These are phyloP conservation scores for Neonectria hederae DNA, from an alignment of 2,329 filamentous ascomycete genomes.

Conservation along the genomic window DNA sequence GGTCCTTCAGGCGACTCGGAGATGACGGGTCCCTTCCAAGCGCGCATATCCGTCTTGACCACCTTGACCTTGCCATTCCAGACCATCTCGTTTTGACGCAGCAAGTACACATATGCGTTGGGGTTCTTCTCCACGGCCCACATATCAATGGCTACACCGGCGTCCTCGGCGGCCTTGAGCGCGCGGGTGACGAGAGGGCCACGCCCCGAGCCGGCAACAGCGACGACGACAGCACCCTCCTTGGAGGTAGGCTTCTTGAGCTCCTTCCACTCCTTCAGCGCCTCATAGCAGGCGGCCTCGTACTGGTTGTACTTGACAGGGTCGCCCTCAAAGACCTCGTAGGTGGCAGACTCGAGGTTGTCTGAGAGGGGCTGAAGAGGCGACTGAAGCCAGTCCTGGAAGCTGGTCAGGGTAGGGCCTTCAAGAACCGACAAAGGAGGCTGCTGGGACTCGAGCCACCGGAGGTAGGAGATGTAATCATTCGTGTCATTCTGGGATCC, in stretches of 20 bases:
- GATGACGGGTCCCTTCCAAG: slow-evolving; percentile 84
- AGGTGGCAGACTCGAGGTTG: slow-evolving; percentile 96
- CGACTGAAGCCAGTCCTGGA: slow-evolving; percentile 95
- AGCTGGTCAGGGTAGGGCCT: slow-evolving; percentile 61
- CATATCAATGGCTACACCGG: slow-evolving; percentile 81
- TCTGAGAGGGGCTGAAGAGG: slow-evolving; percentile 94
- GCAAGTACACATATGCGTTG: slow-evolving; percentile 92
- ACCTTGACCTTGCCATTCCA: slow-evolving; percentile 86
- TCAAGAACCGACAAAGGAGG: slow-evolving; percentile 66
- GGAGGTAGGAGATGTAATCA: slow-evolving; percentile 78
- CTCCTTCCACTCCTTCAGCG: slow-evolving; percentile 80
- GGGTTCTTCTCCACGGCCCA: slow-evolving; percentile 99
- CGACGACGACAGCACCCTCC: slow-evolving; percentile 79
- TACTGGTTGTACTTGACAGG: slow-evolving; percentile 99
- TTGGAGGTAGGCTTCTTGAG: slow-evolving; percentile 77
- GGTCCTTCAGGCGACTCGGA: slow-evolving; percentile 55
- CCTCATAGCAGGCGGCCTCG: slow-evolving; percentile 82
- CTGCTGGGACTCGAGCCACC: slow-evolving; percentile 85
- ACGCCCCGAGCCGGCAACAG: slow-evolving; percentile 91
- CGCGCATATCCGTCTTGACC: slow-evolving; percentile 96
- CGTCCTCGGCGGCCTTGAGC: slow-evolving; percentile 78
- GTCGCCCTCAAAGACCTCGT: slow-evolving; percentile 98
- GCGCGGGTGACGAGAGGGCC: slow-evolving; percentile 92
- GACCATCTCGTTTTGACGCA: slow-evolving; percentile 82
- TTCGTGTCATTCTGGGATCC: slow-evolving; percentile 45